A percentile compares a stretch with the other conserved stretches of the same genome.
phyloP scores from a whole-genome alignment of 441 rosid species.

The Sinapis alba region DNA sequence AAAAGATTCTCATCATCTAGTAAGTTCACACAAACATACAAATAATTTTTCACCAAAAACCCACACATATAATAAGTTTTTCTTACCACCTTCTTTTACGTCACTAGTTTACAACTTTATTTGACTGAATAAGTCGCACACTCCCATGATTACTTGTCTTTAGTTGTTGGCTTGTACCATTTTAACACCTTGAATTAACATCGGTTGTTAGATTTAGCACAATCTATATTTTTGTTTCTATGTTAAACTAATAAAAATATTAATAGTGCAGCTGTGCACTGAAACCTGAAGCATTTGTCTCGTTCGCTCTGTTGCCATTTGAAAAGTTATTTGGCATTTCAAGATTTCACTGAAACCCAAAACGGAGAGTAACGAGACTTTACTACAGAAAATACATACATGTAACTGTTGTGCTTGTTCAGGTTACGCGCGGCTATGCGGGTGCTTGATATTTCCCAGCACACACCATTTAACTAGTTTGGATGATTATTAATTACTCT shows the following conservation, averaged over 20 bases:
- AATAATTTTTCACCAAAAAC: too few species aligned
- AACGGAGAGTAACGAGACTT: conserved; percentile 11
- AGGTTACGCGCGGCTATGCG: not conserved
- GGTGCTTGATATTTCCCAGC: not conserved
- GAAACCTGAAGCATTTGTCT: conserved; percentile 34
- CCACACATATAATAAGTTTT: too few species aligned
- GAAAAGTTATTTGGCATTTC: conserved; percentile 19
- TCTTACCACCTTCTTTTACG: too few species aligned
- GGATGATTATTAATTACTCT: not conserved
- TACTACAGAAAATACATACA: conserved; percentile 1
- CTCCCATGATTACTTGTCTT: not conserved
- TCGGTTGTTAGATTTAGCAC: not conserved
- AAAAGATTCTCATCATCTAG: not conserved
- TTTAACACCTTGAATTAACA: not conserved
- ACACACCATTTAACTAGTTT: not conserved
- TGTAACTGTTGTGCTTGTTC: not conserved
- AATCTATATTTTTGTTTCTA: not conserved
- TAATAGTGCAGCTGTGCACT: conserved; percentile 26
- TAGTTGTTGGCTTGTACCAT: not conserved
- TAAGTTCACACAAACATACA: not conserved
- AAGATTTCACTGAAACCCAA: conserved; percentile 8
- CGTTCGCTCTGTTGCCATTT: conserved; percentile 30
- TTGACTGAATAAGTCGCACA: not conserved
- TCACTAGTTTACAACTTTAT: not conserved
- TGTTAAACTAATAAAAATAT: not conserved